These are phyloP conservation scores for Cryptosporidium felis DNA, from an alignment of 169 alveolate genomes.

Conservation along the genomic window DNA sequence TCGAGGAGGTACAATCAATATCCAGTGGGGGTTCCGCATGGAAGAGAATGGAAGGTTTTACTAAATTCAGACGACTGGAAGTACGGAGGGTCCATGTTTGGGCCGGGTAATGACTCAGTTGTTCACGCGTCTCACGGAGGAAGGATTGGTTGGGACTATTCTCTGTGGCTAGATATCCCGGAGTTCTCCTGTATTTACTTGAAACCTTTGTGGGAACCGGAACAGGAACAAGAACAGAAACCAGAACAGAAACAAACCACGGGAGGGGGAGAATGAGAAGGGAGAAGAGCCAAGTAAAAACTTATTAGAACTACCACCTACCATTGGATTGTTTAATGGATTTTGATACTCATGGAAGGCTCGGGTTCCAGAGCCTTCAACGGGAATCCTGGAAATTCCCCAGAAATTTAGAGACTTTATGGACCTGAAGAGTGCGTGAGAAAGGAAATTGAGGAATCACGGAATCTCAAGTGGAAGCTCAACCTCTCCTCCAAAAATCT, in stretches of 20 bases:
- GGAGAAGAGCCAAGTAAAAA: too few species aligned
- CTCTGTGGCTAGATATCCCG: slow-evolving; percentile 78
- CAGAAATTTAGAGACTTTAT: neutral
- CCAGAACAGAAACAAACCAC: neutral
- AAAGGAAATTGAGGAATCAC: neutral
- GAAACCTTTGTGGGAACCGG: slow-evolving; percentile 64
- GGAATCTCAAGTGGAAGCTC: too few species aligned
- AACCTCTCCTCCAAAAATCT: too few species aligned
- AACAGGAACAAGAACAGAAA: slow-evolving; percentile 1
- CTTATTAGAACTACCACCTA: too few species aligned
- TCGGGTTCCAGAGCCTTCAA: too few species aligned
- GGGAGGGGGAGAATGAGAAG: too few species aligned
- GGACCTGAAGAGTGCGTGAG: neutral
- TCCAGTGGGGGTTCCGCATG: slow-evolving; percentile 79
- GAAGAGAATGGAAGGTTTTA: slow-evolving; percentile 78
- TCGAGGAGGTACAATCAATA: slow-evolving; percentile 74
- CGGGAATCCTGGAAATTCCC: too few species aligned
- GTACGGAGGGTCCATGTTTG: slow-evolving; percentile 79
- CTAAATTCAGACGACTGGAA: slow-evolving; percentile 79
- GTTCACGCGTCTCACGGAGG: slow-evolving; percentile 77
- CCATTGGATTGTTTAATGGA: too few species aligned
- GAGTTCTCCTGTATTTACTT: slow-evolving; percentile 73
- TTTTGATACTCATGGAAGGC: too few species aligned
- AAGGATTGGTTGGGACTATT: slow-evolving; percentile 78
- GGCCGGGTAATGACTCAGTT: slow-evolving; percentile 73